Base-by-base conservation (phyloP, 768 basidiomycete species). In the Sporobolomyces roseus region DNA sequence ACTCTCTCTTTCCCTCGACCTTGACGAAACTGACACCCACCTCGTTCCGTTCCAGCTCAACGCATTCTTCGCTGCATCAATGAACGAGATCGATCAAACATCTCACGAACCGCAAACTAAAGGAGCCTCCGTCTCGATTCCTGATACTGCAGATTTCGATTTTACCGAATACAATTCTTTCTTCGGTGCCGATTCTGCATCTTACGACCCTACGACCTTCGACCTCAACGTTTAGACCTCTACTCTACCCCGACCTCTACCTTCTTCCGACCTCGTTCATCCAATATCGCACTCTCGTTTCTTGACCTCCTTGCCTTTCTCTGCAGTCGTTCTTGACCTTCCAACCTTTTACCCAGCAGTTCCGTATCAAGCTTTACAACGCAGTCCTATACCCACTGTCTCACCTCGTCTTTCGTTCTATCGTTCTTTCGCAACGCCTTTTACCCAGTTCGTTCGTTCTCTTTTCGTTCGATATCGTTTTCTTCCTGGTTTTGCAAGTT, bases 131-230 rank as follows among this genome's bases (percentile, higher is more conserved):
- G 33, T 60, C 21, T 29, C 29, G 43, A 25, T 61, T 30, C 27
- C 25, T 27, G 55, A 51, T 30, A 50, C 8, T 17, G 63, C 55
- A 46, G 36, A 55, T 5, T 65, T 58, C 30, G 36, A 65, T 36
- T 65, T 58, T 27, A 48, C 35, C 27, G 63, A 65, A 4, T 65
- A 58, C 48, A 25, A 58, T 25, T 49, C 25, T 14, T 58, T 56
- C 46, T 65, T 65, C 29, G 63, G 55, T 13, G 25, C 45, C 16
- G 59, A 32, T 1, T 27, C 43, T 4, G 48, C 63, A 12, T 58
- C 54, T 27, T 65, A 65, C 48, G 63, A 65, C 48, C 63, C 63
- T 25, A 56, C 63, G 35, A 38, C 54, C 2, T 29, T 13, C 45
- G 9, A 36, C 23, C 27, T 23, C 33, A 21, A 14, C 4, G 46